Percentiles rank a stretch among this genome's conserved stretches.
phyloP scores from a whole-genome alignment of 2,329 filamentous ascomycete species.

The Knoxdaviesia proteae region DNA sequence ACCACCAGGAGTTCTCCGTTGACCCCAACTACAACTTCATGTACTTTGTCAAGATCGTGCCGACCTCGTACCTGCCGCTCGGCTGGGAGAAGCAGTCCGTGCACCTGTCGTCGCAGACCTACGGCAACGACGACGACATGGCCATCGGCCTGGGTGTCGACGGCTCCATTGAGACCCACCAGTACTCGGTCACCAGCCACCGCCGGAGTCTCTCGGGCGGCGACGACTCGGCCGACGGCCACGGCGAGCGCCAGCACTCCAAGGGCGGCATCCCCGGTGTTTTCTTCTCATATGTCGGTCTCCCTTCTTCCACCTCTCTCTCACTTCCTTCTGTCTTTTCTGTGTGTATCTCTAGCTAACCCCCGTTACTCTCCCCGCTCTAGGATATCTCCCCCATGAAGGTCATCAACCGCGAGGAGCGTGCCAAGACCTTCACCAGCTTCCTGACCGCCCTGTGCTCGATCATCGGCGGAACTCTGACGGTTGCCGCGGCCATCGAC shows the following conservation, averaged over 20 bases:
- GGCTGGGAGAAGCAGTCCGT: slow-evolving; percentile 52
- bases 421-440: slow-evolving; percentile 71
- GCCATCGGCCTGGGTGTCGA: slow-evolving; percentile 41
- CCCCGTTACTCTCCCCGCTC: slow-evolving; percentile 7
- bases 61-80: slow-evolving; percentile 81
- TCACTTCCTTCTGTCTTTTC: background rate
- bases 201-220: slow-evolving; percentile 74
- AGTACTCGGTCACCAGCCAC: slow-evolving; percentile 95
- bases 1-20: slow-evolving; percentile 51
- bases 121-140: slow-evolving; percentile 41
- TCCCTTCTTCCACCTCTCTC: background rate
- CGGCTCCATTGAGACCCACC: slow-evolving; percentile 88
- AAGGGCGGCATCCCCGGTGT: slow-evolving; percentile 86
- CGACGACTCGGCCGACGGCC: slow-evolving; percentile 66
- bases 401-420: slow-evolving; percentile 87
- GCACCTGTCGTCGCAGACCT: slow-evolving; percentile 11
- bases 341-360: too few species aligned
- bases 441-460: slow-evolving; percentile 91
- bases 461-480: slow-evolving; percentile 83
- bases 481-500: slow-evolving; percentile 85
- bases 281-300: slow-evolving; percentile 88
- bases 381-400: slow-evolving; percentile 99
- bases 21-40: slow-evolving; percentile 89
- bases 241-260: slow-evolving; percentile 80
- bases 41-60: slow-evolving; percentile 98